Base-by-base conservation (phyloP, 768 basidiomycete genomes). In the Cubamyces lactineus region DNA sequence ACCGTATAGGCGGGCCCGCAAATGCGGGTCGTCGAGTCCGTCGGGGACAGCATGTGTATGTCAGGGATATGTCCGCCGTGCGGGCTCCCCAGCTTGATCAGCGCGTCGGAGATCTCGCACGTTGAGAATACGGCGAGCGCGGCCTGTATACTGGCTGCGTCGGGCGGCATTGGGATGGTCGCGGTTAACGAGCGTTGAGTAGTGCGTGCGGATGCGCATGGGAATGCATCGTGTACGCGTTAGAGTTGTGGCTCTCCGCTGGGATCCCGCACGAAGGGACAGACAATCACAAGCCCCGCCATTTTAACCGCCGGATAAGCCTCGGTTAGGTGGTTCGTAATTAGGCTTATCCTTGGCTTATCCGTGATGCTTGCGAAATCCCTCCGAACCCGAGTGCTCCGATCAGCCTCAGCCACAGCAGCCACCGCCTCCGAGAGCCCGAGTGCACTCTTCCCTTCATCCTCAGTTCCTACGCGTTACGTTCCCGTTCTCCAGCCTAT, bases 1-100 rank as follows among this genome's bases (percentile, higher is more conserved):
- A 96, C 93, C 0, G 95, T 96, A 72, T 92, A 95, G 2, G 92
- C 95, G 38, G 87, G 89, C 2, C 87, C 91, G 69, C 89, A 91
- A 49, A 88, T 72, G 52, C 76, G 78, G 41, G 81, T 74, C 5
- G 21, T 39, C 16, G 41, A 17, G 46, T 78, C 77, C 11, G 76
- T 53, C 3, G 84, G 78, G 12, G 87, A 86, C 57, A 84, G 66
- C 76, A 83, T 75, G 55, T 82, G 75, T 12, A 97, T 82, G 72
- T 94, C 93, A 3, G 92, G 87, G n/a, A 97, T 80, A 68, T 86
- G 80, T 1, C 95, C 94, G 0, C 92, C 94, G 65, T 86, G 82
- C 13, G 83, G 76, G 15, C 84, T 70, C 9, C 85, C 84, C 38
- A 96, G 85, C 74, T 92, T 95, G 66, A 94, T 77, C 66, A 96